Base-by-base conservation (phyloP, 2,329 filamentous ascomycete species). In the Paecilomyces fulvus region DNA sequence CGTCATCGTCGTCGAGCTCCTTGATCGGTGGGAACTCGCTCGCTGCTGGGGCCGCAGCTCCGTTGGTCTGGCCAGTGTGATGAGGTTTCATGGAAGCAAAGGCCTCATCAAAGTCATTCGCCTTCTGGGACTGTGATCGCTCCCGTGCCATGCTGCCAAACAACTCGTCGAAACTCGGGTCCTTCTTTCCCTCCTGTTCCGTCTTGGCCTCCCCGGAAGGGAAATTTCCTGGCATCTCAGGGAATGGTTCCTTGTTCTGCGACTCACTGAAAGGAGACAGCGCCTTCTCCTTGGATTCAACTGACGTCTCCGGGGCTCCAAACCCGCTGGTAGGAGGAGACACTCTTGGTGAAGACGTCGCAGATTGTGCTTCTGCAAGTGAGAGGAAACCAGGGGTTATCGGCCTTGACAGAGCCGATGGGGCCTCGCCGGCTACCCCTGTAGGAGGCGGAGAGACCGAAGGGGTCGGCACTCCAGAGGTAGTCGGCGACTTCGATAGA, bases 21-120 rank as follows among this genome's bases (percentile, higher is more conserved):
- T 87, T 86, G 58, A 97, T 96, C 0, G 92, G 94, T 30, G 94
- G 94, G 68, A 97, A 97, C 69, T 97, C 94, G 21, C 84, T 80
- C 66, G 60, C 56, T 17, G 37, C 14, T 6, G 14, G 55, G 25
- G 61, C 63, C 20, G 64, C 55, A 55, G 67, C 68, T 10, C 65
- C 30, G 20, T 67, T 64, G 59, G 75, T 77, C 55, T 78, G 70
- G 46, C 75, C 75, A 49, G 79, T 75, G 30, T 76, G 73, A 53
- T 79, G 80, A 30, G 75, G 58, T 58, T 72, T 73, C 70, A 77
- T 73, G 25, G 66, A 61, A 30, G 75, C 75, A 61, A 78, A 77
- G 14, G 75, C 75, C 58, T 76, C 73, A 54, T 77, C 75, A 55
- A 77, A 77, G 55, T 77, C 75, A 49, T 72, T 72, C n/a, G 70